phyloP scores from a whole-genome alignment of 805 yeast genomes.

The Starmerella asiatica region DNA sequence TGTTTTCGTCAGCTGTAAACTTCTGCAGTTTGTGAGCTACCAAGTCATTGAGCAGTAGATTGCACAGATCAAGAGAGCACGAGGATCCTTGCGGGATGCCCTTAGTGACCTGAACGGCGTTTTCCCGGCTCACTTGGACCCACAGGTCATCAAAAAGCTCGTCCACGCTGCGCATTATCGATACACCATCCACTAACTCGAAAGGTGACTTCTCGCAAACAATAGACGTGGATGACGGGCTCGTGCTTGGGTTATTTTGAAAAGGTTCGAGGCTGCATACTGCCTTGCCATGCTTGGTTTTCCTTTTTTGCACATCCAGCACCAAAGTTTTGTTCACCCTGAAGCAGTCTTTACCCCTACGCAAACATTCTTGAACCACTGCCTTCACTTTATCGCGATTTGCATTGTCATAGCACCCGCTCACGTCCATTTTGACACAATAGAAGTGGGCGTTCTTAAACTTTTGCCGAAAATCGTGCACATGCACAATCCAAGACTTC shows the following conservation, averaged over 20 bases:
- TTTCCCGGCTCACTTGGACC: slow-evolving; percentile 25
- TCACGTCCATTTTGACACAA: slow-evolving; percentile 61
- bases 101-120: slow-evolving; percentile 35
- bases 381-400: slow-evolving; percentile 15
- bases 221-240: neutral
- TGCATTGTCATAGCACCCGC: slow-evolving; percentile 62
- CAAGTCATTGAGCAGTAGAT: slow-evolving; percentile 53
- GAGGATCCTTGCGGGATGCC: slow-evolving; percentile 84
- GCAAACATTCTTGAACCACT: slow-evolving; percentile 2
- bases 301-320: neutral
- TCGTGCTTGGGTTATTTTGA: no score
- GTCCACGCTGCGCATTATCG: slow-evolving; percentile 28
- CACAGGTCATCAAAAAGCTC: slow-evolving; percentile 42
- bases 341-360: neutral
- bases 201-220: neutral
- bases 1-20: slow-evolving; percentile 19
- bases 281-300: neutral
- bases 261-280: neutral
- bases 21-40: slow-evolving; percentile 28
- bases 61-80: slow-evolving; percentile 61
- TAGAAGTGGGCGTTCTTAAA: slow-evolving; percentile 30
- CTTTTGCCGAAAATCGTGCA: slow-evolving; percentile 27
- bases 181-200: neutral
- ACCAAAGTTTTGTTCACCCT: neutral
- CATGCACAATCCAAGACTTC: slow-evolving; percentile 34